Base-by-base conservation (phyloP, 176 grass and related monocot species). In the Cocos nucifera region DNA sequence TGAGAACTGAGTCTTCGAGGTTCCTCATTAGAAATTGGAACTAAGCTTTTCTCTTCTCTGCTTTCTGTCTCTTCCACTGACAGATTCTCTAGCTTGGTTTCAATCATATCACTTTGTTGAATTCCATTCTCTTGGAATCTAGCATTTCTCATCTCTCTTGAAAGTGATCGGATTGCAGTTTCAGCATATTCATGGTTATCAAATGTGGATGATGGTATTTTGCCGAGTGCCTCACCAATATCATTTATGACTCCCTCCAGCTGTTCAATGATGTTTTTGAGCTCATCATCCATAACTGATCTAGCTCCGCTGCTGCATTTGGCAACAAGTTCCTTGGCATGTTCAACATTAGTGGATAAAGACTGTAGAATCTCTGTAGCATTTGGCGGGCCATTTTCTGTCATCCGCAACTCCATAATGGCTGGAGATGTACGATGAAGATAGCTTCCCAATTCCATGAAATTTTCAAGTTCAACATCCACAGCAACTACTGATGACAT, bases 171-270 rank as follows among this genome's bases (percentile, higher is more conserved):
- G 5, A 39, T 51, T 17, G 67, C 29, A 16, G 54, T 61, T 54
- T 74, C 54, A 17, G 62, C 61, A 80, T 69, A 73, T 18, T 75
- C 79, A 4, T 26, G 69, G 62, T 81, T 82, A 2, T 49, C 60
- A 49, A 88, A 88, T 9, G 73, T 32, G 0, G 78, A 73, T n/a
- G 66, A 25, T 0, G 88, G 88, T 57, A 98, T 76, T 57, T 23
- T 92, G 71, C 67, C 73, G 30, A 98, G 66, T 28, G 85, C 83
- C 73, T 74, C 70, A 0, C 81, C 82, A 4, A 98, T 85, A 25
- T 66, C 77, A 39, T 67, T 79, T 15, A 98, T 83, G 25, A 98
- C 76, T 53, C 60, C 82, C 64, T 83, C 75, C 44, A 98, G 16
- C 19, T 92, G 79, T 69, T 78, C 62, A 0, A 80, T 79, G 39